Evolutionary conservation across 2,329 filamentous ascomycete genomes (phyloP), one percentile per base, ranked within the genome.

Genomic region (Hymenoscyphus fructigenus): DNA sequence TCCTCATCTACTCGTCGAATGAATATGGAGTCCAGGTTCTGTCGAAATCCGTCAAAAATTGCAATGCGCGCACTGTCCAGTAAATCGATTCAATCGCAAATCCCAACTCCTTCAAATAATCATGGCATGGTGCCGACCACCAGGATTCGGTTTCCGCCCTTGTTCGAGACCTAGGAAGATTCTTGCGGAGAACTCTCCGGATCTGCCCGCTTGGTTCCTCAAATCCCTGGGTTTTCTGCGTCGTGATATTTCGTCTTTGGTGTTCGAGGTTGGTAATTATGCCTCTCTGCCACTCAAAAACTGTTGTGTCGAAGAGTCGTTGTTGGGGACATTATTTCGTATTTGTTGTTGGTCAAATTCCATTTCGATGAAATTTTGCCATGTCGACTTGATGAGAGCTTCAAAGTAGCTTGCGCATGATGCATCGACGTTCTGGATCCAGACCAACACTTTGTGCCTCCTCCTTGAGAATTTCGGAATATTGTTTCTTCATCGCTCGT

Each of bases 401-500:
- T 71, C 59, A 72, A 56, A 72, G 63, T 15, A 65, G 61, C 61
- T 67, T 72, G 55, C 67, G 67, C 73, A 75, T 74, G 17, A 74
- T 65, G 61, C 71, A 73, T 59, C 71, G 61, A n/a, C 65, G 65
- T 23, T 66, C 66, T 23, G 68, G 67, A 55, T 74, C 71, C 12
- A 73, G 61, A 6, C 73, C 73, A 56, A 65, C 67, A 50, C n/a
- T 50, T 57, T 67, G 59, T 53, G 66, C 71, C 61, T 75, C 73
- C 14, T 67, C 63, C 17, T 70, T 66, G 29, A 73, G 56, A 20
- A 74, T 71, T 10, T 67, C 65, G 57, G 70, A 58, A 34, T 73
- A 73, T 55, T 66, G 64, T 36, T 59, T 65, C 44, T 71, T 72
- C 64, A 73, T 66, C 7, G 71, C 69, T 34, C 67, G 62, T 5